Evolutionary conservation across 345 rosid species (phyloP), one percentile per base, ranked within the genome.

Genomic region (Rhodamnia argentea): DNA sequence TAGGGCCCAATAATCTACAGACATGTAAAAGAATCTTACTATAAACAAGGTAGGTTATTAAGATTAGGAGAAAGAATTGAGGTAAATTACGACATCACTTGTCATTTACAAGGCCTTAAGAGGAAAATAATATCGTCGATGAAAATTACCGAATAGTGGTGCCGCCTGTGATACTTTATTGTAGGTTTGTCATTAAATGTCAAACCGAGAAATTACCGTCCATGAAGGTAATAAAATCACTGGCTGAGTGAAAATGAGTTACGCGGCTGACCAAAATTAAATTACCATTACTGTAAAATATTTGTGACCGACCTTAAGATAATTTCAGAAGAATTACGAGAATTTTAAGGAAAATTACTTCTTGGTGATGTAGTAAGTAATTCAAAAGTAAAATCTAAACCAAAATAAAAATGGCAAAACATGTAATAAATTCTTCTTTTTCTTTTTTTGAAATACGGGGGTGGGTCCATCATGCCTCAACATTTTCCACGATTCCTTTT

Each of bases 161-260:
- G 2, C 15, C 2, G 13, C 60, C n/a, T 1, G 7, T 58, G 32
- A 26, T 26, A 59, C 26, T 13, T 2, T 59, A 59, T 0, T 0
- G 27, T 27, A n/a, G 10, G 29, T 60, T 60, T 7, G 2, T 16
- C 16, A n/a, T 4, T 13, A 6, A 27, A 27, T n/a, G 9, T 15
- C 0, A 29, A 14, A 9, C 24, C 3, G 13, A 8, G 0, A 32
- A 2, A 10, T 64, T 16, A 64, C 3, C 0, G 6, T 64, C 6
- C 44, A 16, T 64, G 8, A 18, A 32, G 13, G 24, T 64, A 32
- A 50, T 50, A 50, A 50, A 64, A 32, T 64, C 18, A 16, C 2
- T 40, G 3, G 0, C 16, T 6, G 18, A 64, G 40, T 16, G 24
- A 64, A 7, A 32, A 64, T 16, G 44, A 22, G 24, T 64, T 16